These are phyloP conservation scores for Sugiyamaella boreocaroliniensis DNA, from an alignment of 805 yeast species.

Conservation along the genomic window DNA sequence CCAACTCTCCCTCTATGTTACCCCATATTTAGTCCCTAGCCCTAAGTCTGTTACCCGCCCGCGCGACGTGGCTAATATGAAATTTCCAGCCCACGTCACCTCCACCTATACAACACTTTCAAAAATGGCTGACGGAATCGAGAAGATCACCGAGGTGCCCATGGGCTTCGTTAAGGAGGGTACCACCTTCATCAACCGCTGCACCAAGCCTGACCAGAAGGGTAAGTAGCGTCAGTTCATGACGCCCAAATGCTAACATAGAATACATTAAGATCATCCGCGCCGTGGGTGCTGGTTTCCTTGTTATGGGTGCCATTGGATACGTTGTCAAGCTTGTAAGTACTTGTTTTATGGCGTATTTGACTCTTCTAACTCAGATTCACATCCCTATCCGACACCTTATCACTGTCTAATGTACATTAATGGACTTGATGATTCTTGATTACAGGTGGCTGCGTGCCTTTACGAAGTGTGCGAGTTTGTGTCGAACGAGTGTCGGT, in stretches of 20 bases:
- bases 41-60: background rate
- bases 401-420: conserved; percentile 55
- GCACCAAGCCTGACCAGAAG: conserved; percentile 86
- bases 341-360: conserved; percentile 2
- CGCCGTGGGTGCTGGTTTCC: conserved; percentile 94
- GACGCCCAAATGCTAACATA: conserved; percentile 17
- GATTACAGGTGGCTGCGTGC: too few species aligned
- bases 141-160: conserved; percentile 52
- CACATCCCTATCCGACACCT: conserved; percentile 95
- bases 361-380: conserved; percentile 31
- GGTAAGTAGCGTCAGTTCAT: conserved; percentile 37
- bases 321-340: conserved; percentile 77
- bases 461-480: too few species aligned
- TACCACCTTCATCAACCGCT: conserved; percentile 75
- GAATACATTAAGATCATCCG: conserved; percentile 84
- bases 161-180: conserved; percentile 90
- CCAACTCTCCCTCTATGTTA: too few species aligned
- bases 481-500: too few species aligned
- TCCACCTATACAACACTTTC: background rate
- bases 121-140: conserved; percentile 25
- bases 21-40: background rate
- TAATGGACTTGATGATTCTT: too few species aligned
- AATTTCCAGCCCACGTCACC: background rate
- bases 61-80: background rate
- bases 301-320: conserved; percentile 97